Evolutionary conservation across 495 filamentous ascomycete genomes (phyloP), one percentile per base, ranked within the genome.

Genomic region (Penicillium herquei): DNA sequence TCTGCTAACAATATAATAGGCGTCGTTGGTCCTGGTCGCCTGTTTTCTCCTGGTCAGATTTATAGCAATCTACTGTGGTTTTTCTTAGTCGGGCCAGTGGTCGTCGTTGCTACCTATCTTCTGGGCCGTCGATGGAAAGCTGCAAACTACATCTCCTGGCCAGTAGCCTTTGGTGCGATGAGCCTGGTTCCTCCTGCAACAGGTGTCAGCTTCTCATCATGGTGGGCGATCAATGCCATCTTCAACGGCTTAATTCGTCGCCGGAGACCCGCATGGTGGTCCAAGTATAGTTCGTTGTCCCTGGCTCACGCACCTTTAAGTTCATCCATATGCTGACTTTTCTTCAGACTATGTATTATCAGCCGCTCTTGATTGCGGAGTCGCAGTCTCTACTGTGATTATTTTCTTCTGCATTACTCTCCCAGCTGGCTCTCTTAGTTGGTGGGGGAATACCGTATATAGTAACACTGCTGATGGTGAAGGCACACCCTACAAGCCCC

Each of bases 351-450:
- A 86, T 57, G 71, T 87, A 34, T 78, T 84, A 5, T 82, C 82
- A 14, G 81, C 82, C 1, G 84, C 80, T 0, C 69, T 88, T 12
- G 84, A 87, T 55, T 75, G 83, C 16, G 85, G 83, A 1, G 74
- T 89, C 40, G 85, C 85, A 2, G 71, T 87, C 1, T 72, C 77
- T 5, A 87, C 84, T 2, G 74, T 86, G 48, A 72, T 84, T 39
- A 84, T 87, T 45, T 86, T 86, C 67, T 85, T 87, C 59, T 78
- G 89, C 48, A 87, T 91, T 37, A 86, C 88, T 63, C 82, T 90
- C 49, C 80, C 87, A 0, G 81, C 79, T 5, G 70, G 71, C 2
- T 68, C 76, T 39, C 76, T 87, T 33, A 71, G 70, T 35, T 91
- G 88, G 88, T 90, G 83, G 72, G 87, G 88, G 0, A 89, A 89